Conservation (phyloP, 176 grass and related monocot genomes). For the Bromus sterilis region DNA sequence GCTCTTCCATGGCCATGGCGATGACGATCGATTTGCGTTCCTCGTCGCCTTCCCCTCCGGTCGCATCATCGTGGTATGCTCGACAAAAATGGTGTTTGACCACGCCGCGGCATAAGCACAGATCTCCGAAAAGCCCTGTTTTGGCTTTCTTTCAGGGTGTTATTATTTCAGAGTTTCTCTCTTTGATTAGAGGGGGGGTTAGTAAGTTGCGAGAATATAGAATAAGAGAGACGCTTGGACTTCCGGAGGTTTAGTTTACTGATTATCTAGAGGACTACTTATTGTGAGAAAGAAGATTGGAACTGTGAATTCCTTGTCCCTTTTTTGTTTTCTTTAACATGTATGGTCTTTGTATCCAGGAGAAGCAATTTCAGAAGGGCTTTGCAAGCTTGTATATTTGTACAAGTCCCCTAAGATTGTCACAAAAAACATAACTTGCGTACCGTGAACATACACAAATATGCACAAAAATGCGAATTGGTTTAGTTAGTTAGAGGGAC, state of each 20-base stretch:
- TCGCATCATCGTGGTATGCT: slow-evolving; percentile 21
- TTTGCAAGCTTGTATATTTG: no score
- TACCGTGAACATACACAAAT: no score
- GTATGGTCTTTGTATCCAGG: no score
- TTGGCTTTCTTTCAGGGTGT: not conserved
- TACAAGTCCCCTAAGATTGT: no score
- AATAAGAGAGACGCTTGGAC: not conserved
- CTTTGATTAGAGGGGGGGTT: not conserved
- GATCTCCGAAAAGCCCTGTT: not conserved
- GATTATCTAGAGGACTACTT: not conserved
- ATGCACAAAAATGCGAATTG: no score
- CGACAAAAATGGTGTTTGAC: not conserved
- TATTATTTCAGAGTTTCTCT: not conserved
- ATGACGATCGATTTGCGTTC: not conserved
- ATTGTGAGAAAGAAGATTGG: not conserved
- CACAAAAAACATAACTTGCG: no score
- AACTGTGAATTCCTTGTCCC: not conserved
- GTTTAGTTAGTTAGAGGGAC: no score
- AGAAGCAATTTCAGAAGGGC: no score
- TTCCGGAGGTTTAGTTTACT: not conserved
- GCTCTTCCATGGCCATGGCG: slow-evolving; percentile 20
- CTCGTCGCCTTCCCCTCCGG: slow-evolving; percentile 15
- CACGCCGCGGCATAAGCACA: slow-evolving; percentile 11
- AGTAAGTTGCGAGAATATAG: not conserved
- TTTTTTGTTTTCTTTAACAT: not conserved